Evolutionary conservation across 352 stramenopile genomes (phyloP).

Genomic region (Pythium sukuiense): DNA sequence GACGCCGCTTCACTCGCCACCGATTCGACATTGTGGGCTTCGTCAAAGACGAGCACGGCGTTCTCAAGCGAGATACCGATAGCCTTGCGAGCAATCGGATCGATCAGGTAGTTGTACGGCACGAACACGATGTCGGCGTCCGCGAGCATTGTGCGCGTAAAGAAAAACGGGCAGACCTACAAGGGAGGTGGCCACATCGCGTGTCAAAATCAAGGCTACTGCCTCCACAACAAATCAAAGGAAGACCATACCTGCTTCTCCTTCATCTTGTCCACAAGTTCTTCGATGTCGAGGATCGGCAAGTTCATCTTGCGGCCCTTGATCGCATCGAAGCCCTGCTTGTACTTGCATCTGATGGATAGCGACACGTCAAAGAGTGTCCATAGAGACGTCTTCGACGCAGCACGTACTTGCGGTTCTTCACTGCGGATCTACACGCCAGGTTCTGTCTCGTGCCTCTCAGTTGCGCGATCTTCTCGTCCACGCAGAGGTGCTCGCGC

Average conservation of each 20-base stretch:
- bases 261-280: slow-evolving; percentile 91
- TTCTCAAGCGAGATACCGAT: slow-evolving; percentile 96
- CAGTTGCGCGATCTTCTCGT: slow-evolving; percentile 92
- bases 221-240: neutral
- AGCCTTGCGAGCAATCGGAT: slow-evolving; percentile 87
- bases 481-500: slow-evolving; percentile 96
- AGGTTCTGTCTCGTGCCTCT: slow-evolving; percentile 87
- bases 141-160: slow-evolving; percentile 88
- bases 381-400: neutral
- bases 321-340: slow-evolving; percentile 72
- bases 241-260: slow-evolving; percentile 49
- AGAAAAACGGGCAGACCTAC: slow-evolving; percentile 98
- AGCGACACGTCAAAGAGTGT: neutral
- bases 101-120: slow-evolving; percentile 99
- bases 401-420: slow-evolving; percentile 74
- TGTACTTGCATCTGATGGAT: slow-evolving; percentile 64
- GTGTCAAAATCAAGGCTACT: no score
- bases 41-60: slow-evolving; percentile 98
- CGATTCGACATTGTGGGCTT: slow-evolving; percentile 98
- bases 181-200: neutral
- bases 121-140: slow-evolving; percentile 97
- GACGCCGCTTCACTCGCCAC: slow-evolving; percentile 94
- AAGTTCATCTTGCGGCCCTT: slow-evolving; percentile 50
- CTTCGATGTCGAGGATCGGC: slow-evolving; percentile 98
- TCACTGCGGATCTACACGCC: slow-evolving; percentile 84